Conservation (phyloP, 495 filamentous ascomycete species). For the Ramalina intermedia region DNA sequence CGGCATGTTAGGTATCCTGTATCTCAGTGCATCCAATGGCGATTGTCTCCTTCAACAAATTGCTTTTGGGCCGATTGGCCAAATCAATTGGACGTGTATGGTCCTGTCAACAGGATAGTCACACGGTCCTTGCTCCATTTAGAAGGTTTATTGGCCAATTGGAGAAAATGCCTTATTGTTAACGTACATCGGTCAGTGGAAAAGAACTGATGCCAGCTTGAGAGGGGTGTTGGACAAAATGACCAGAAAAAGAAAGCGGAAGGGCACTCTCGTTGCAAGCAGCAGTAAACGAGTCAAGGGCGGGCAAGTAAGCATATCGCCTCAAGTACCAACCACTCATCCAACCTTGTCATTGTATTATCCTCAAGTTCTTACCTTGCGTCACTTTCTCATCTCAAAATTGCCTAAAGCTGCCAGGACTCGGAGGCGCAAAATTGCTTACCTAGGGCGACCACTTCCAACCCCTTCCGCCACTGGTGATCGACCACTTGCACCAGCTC, state of each 20-base stretch:
- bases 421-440: neutral
- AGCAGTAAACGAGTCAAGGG: neutral
- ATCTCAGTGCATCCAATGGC: no score
- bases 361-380: conserved; percentile 47
- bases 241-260: conserved; percentile 8
- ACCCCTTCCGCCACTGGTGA: no score
- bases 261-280: neutral
- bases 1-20: no score
- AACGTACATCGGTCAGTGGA: no score
- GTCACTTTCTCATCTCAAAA: conserved; percentile 49
- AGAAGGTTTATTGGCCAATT: no score
- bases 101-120: neutral
- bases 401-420: conserved; percentile 23
- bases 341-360: conserved; percentile 68
- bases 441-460: no score
- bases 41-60: no score
- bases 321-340: conserved; percentile 22
- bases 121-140: no score
- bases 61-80: no score
- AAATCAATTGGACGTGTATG: neutral
- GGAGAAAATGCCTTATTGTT: no score
- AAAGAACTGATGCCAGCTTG: neutral
- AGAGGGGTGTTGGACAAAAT: neutral
- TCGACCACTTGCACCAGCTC: no score
- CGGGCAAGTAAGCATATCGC: neutral